Evolutionary conservation across 257 asterid genomes (phyloP), one percentile per base, ranked within the genome.

Genomic region (Rauvolfia tetraphylla): DNA sequence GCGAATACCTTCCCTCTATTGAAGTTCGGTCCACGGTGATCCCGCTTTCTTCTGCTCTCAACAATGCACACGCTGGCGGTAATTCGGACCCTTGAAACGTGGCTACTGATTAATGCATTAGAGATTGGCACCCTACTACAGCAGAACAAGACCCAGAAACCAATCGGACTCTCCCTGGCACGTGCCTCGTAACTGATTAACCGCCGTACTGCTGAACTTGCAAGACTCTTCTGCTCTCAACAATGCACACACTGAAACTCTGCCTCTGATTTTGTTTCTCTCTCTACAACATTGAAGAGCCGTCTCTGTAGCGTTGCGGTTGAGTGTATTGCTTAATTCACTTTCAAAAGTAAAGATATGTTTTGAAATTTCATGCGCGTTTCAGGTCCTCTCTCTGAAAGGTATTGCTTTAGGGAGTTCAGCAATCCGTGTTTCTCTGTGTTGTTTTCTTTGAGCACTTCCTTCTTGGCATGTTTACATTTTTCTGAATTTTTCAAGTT

Each of bases 171-270:
- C 44, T 41, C 44, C 1, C 44, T 39, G 72, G 51, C 75, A 41
- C 75, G 75, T 20, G 61, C 75, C 7, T 48, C 41, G 76, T 72
- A 88, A 84, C 87, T 34, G 33, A 81, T 75, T 84, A 88, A 88
- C 89, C 85, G 85, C 85, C 77, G 53, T 36, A 2, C 77, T 68
- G 80, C 81, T 34, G 67, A 71, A 53, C 18, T 73, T 69, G 65
- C 73, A 48, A 4, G 36, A 6, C 46, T n/a, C 12, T 46, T 29
- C 75, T 71, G 58, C 29, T 29, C 23, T 69, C 14, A 27, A 13
- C n/a, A 5, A 68, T 68, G 31, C 33, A n/a, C 36, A 0, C 66
- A 25, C 18, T 11, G 36, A 27, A 33, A 33, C 44, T 34, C 57
- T 5, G 25, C 11, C 54, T 48, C 20, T 49, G 14, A n/a, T n/a